Conservation (phyloP, 2,329 filamentous ascomycete species). For the Penicillium sp. region DNA sequence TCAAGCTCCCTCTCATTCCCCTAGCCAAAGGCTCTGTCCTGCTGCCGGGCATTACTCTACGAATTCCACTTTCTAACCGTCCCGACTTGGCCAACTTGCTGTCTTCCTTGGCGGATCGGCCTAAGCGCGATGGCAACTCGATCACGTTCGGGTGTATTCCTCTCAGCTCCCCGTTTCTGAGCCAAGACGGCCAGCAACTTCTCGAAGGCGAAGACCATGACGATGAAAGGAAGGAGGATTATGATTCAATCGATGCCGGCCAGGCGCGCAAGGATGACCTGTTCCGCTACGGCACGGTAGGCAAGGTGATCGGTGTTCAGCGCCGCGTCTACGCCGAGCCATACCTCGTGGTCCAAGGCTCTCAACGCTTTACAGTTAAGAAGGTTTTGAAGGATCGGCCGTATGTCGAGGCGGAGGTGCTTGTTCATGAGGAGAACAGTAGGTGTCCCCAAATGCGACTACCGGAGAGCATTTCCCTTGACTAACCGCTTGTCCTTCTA, state of each 20-base stretch:
- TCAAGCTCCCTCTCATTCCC: constrained; percentile 68
- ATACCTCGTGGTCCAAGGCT: constrained; percentile 78
- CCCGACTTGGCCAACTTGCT: constrained; percentile 85
- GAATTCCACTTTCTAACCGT: constrained; percentile 76
- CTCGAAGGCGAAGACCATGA: constrained; percentile 59
- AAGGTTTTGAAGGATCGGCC: constrained; percentile 71
- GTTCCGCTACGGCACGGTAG: constrained; percentile 75
- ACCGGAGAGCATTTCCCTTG: not conserved
- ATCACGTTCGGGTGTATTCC: constrained; percentile 86
- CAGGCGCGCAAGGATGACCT: constrained; percentile 65
- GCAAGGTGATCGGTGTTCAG: constrained; percentile 72
- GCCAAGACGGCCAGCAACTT: constrained; percentile 68
- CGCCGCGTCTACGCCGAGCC: constrained; percentile 71
- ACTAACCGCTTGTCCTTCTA: constrained; percentile 17
- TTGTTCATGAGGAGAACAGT: constrained; percentile 66
- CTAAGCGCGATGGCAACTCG: constrained; percentile 59
- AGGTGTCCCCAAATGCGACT: constrained; percentile 23
- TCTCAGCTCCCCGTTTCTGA: constrained; percentile 68
- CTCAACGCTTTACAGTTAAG: constrained; percentile 69
- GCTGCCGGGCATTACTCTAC: constrained; percentile 76
- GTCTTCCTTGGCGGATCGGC: constrained; percentile 74
- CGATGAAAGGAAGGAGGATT: constrained; percentile 40
- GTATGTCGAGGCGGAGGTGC: constrained; percentile 78
- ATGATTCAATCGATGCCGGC: constrained; percentile 52
- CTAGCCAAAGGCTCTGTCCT: constrained; percentile 75